phyloP scores from a whole-genome alignment of 441 rosid genomes.

The Gossypium lobatum region DNA sequence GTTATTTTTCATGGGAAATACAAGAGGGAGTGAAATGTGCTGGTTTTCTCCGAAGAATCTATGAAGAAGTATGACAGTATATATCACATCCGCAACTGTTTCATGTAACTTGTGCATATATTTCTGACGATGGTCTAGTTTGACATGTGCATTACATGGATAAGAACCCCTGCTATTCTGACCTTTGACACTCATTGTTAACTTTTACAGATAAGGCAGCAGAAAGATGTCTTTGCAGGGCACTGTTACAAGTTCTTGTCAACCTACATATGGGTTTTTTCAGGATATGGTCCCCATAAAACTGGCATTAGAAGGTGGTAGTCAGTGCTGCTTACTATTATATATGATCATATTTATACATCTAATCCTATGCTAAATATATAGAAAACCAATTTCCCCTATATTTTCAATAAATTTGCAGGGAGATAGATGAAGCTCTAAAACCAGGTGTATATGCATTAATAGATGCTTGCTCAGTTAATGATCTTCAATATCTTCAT shows the following conservation, averaged over 20 bases:
- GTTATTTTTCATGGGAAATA: constrained; percentile 45
- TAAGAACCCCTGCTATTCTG: background rate
- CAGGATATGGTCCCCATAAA: constrained; percentile 32
- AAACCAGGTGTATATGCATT: constrained; percentile 84
- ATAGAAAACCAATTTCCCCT: background rate
- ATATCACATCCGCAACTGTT: background rate
- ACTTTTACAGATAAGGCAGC: constrained; percentile 78
- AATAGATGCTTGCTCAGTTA: constrained; percentile 72
- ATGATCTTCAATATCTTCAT: constrained; percentile 36
- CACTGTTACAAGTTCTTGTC: constrained; percentile 80
- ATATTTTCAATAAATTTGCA: constrained; percentile 27
- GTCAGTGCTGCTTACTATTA: background rate
- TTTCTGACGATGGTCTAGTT: background rate
- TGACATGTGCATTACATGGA: background rate
- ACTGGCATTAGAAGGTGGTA: constrained; percentile 15
- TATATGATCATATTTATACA: background rate
- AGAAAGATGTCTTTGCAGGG: constrained; percentile 59
- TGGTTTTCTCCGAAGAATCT: constrained; percentile 75
- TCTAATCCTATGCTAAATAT: background rate
- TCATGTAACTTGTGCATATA: background rate
- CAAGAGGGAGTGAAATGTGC: constrained; percentile 75
- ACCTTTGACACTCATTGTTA: constrained; percentile 15
- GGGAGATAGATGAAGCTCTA: constrained; percentile 82
- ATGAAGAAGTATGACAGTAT: constrained; percentile 66
- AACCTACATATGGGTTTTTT: constrained; percentile 68